These are phyloP conservation scores for Spiromastix sp. DNA, from an alignment of 2,329 filamentous ascomycete genomes.

Conservation along the genomic window DNA sequence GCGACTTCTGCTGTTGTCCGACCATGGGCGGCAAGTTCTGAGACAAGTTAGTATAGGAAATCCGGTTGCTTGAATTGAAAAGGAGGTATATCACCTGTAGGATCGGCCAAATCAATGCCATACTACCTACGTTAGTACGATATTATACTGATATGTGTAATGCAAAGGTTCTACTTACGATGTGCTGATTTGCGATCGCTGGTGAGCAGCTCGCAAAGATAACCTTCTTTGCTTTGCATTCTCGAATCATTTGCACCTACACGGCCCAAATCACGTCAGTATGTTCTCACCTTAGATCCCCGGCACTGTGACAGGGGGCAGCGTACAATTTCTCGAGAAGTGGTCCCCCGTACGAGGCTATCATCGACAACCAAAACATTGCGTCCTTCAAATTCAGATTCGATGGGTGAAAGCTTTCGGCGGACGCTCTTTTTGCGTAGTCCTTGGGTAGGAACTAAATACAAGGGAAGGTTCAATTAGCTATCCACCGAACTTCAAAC, in stretches of 20 bases:
- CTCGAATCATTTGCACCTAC: constrained; percentile 75
- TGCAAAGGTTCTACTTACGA: too few relatives aligned
- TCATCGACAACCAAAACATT: constrained; percentile 82
- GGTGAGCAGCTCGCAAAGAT: constrained; percentile 77
- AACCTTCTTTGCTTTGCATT: constrained; percentile 71
- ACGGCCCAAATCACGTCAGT: too few relatives aligned
- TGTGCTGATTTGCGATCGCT: constrained; percentile 66
- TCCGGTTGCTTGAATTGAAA: too few relatives aligned
- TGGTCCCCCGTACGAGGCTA: constrained; percentile 79
- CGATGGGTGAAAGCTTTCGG: constrained; percentile 79
- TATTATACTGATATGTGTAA: too few relatives aligned
- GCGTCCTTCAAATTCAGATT: constrained; percentile 69
- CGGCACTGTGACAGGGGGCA: too few relatives aligned
- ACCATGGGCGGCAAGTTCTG: constrained; percentile 61
- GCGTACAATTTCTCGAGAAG: constrained; percentile 66
- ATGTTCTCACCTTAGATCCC: too few relatives aligned
- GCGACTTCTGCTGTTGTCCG: constrained; percentile 52
- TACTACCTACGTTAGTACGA: too few relatives aligned
- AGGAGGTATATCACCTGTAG: too few relatives aligned
- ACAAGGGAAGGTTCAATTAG: too few relatives aligned
- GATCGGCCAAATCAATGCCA: constrained; percentile 67
- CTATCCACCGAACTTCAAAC: too few relatives aligned
- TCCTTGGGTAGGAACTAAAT: constrained; percentile 75
- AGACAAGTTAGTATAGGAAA: too few relatives aligned
- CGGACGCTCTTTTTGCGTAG: constrained; percentile 76